Conservation (phyloP, 2,329 filamentous ascomycete genomes). For the Proliferodiscus dingleyae region DNA sequence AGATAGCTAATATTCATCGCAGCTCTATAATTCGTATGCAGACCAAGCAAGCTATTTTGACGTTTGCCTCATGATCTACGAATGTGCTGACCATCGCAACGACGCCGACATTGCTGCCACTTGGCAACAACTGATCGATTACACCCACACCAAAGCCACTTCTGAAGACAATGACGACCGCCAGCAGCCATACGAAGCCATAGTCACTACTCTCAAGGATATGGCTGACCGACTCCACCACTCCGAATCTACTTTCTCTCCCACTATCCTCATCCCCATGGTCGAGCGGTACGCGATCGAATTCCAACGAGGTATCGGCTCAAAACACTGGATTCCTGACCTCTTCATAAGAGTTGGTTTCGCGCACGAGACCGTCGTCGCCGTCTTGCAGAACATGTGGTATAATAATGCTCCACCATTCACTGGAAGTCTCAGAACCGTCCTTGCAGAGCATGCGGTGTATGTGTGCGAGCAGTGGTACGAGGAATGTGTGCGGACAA, state of each 20-base stretch:
- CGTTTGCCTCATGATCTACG: constrained; percentile 86
- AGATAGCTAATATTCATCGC: constrained; percentile 13
- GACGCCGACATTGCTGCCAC: constrained; percentile 76
- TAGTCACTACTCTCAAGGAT: constrained; percentile 58
- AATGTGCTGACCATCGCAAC: constrained; percentile 86
- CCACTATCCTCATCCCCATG: constrained; percentile 54
- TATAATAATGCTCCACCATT: constrained; percentile 65
- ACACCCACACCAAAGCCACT: constrained; percentile 53
- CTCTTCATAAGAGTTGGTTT: constrained; percentile 60
- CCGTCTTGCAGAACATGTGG: constrained; percentile 60
- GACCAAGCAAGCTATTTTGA: constrained; percentile 92
- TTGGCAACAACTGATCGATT: constrained; percentile 77
- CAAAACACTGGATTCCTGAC: constrained; percentile 44
- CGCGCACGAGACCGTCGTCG: constrained; percentile 55
- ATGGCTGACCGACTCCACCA: constrained; percentile 61
- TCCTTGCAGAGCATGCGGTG: constrained; percentile 56
- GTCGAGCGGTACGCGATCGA: constrained; percentile 59
- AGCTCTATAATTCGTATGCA: constrained; percentile 92
- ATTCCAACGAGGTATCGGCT: constrained; percentile 51
- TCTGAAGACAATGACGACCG: constrained; percentile 37
- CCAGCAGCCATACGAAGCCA: constrained; percentile 62
- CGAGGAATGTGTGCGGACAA: constrained; percentile 48
- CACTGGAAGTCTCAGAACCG: constrained; percentile 48
- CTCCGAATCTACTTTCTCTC: constrained; percentile 63
- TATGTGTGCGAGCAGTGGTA: constrained; percentile 60